These are phyloP conservation scores for Cyberlindnera suaveolens DNA, from an alignment of 805 yeast species.

Conservation along the genomic window DNA sequence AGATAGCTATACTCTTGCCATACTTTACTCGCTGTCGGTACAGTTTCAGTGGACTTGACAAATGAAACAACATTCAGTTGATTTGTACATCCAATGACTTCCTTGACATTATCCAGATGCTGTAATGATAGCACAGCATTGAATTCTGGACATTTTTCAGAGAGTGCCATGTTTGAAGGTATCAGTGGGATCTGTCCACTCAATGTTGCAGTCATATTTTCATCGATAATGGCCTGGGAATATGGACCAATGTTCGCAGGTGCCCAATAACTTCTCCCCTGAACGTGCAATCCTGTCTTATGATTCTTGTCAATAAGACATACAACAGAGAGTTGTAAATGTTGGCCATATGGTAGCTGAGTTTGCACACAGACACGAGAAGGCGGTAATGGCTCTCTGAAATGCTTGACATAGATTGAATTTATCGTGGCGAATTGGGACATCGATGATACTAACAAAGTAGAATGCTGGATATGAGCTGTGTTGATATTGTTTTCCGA, in stretches of 20 bases:
- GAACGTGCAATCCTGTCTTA: slow-evolving; percentile 79
- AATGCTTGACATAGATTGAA: slow-evolving; percentile 47
- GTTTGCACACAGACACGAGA: slow-evolving; percentile 82
- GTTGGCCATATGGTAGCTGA: slow-evolving; percentile 29
- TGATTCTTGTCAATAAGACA: slow-evolving; percentile 29
- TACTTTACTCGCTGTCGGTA: slow-evolving; percentile 27
- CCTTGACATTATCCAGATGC: slow-evolving; percentile 61
- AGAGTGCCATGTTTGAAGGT: slow-evolving; percentile 62
- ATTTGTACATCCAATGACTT: slow-evolving; percentile 40
- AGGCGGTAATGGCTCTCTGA: slow-evolving; percentile 69
- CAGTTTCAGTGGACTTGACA: slow-evolving; percentile 31
- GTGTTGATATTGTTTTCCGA: slow-evolving; percentile 26
- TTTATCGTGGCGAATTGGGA: slow-evolving; percentile 56
- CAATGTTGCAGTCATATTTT: slow-evolving; percentile 45
- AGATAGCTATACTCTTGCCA: slow-evolving; percentile 41
- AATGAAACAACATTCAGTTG: slow-evolving; percentile 51
- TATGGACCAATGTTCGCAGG: slow-evolving; percentile 98
- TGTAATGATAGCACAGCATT: slow-evolving; percentile 60
- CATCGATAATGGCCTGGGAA: slow-evolving; percentile 70
- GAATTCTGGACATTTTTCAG: slow-evolving; percentile 16
- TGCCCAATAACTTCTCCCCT: slow-evolving; percentile 95
- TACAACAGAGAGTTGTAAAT: slow-evolving; percentile 57
- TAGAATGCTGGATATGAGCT: slow-evolving; percentile 50
- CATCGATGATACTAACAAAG: slow-evolving; percentile 63
- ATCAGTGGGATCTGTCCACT: slow-evolving; percentile 91